Evolutionary conservation across 208 protist species (phyloP).

Genomic region (Endotrypanum monterogeii): DNA sequence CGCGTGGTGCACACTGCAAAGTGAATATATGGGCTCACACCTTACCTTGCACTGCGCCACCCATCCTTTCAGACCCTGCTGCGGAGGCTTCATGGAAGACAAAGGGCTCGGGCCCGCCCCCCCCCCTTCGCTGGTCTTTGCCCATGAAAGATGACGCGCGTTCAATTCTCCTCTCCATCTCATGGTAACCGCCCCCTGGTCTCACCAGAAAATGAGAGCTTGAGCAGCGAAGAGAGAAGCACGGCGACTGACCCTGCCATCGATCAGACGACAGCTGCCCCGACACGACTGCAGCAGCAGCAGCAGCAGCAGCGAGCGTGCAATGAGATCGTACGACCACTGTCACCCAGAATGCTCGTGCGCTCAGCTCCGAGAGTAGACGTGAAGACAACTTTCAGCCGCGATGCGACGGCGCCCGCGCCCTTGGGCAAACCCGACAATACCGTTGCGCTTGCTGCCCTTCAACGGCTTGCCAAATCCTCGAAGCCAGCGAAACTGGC

Average conservation of each 20-base stretch:
- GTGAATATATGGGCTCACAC: no score
- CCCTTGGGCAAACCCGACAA: background rate
- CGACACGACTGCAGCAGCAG: background rate
- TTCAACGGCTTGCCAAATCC: background rate
- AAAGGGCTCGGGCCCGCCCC: background rate
- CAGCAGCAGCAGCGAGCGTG: background rate
- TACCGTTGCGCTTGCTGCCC: conserved; percentile 6
- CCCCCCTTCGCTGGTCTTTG: background rate
- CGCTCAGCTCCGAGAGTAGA: background rate
- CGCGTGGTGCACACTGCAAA: no score
- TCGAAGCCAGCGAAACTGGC: background rate
- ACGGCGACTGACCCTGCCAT: background rate
- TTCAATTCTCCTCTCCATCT: background rate
- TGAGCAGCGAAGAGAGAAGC: background rate
- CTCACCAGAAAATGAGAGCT: background rate
- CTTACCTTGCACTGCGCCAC: no score
- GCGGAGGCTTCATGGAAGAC: no score
- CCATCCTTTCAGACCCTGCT: no score
- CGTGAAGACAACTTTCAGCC: background rate
- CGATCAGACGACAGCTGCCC: background rate
- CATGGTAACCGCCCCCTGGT: background rate
- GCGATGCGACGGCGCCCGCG: background rate
- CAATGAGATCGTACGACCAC: background rate
- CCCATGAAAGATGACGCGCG: background rate
- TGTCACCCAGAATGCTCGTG: background rate